Conservation (phyloP, 2,329 filamentous ascomycete genomes). For the Didymella segeticola region DNA sequence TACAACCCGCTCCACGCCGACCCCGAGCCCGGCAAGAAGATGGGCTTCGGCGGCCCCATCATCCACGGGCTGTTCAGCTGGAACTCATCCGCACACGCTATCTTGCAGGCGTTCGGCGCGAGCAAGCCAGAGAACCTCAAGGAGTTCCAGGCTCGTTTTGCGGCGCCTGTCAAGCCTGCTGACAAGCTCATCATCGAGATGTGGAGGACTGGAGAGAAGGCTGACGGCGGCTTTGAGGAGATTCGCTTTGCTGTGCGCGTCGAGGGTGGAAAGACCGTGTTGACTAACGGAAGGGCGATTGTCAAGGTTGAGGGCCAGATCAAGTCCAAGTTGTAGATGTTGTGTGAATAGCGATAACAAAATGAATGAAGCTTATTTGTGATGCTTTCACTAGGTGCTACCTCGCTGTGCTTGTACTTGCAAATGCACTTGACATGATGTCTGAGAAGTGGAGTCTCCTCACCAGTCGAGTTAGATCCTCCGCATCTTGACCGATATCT, state of each 20-base stretch:
- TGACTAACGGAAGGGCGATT: constrained; percentile 85
- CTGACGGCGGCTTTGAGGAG: constrained; percentile 75
- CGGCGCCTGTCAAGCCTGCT: constrained; percentile 81
- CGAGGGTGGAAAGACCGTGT: constrained; percentile 79
- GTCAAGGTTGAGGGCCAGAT: constrained; percentile 67
- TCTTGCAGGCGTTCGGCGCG: constrained; percentile 75
- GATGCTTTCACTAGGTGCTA: too few relatives aligned
- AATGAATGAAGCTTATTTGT: neutral
- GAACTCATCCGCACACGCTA: constrained; percentile 77
- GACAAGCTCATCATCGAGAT: constrained; percentile 82
- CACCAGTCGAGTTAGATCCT: constrained; percentile 28
- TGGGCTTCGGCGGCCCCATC: constrained; percentile 90
- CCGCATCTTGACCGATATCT: constrained; percentile 18
- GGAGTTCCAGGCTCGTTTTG: constrained; percentile 89
- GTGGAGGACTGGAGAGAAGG: constrained; percentile 75
- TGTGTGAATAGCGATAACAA: neutral
- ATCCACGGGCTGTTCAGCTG: constrained; percentile 89
- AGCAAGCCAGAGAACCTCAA: constrained; percentile 81
- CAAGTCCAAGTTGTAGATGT: constrained; percentile 48
- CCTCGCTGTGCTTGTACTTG: neutral
- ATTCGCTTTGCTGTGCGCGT: constrained; percentile 80
- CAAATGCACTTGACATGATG: constrained; percentile 2
- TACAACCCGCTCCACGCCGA: constrained; percentile 93
- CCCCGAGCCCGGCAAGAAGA: constrained; percentile 82
- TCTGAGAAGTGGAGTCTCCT: neutral